These are phyloP conservation scores for Erucastrum elatum DNA, from an alignment of 345 rosid species.

Conservation along the genomic window DNA sequence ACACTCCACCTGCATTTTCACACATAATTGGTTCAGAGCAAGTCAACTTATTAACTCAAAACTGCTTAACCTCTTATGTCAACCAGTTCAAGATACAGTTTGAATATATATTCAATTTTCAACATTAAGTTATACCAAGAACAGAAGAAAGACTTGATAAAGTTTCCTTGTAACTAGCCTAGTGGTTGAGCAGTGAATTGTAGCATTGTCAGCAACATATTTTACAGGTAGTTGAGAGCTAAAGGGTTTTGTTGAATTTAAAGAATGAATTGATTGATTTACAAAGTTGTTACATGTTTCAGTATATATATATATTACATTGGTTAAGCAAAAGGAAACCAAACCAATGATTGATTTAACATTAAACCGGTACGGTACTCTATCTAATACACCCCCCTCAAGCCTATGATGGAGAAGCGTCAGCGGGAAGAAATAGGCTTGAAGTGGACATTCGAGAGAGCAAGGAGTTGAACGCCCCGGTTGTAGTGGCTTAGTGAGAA, in stretches of 20 bases:
- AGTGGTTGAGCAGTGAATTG: background rate
- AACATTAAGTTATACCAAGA: constrained; percentile 15
- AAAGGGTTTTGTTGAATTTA: background rate
- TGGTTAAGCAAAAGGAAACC: background rate
- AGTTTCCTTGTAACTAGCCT: background rate
- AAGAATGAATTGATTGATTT: too few species aligned
- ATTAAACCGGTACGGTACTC: background rate
- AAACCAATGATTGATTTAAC: background rate
- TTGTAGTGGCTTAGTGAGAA: background rate
- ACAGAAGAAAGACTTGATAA: background rate
- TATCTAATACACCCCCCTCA: background rate
- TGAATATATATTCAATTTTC: background rate
- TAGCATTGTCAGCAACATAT: background rate
- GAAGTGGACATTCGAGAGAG: too few species aligned
- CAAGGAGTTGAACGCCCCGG: too few species aligned
- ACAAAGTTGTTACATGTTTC: background rate
- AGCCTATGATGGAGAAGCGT: background rate
- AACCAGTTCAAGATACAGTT: constrained; percentile 3
- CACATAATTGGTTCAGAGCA: constrained; percentile 8
- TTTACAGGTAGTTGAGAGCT: constrained; percentile 6
- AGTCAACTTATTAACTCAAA: background rate
- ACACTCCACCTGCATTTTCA: constrained; percentile 67
- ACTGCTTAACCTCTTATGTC: background rate
- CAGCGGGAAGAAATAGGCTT: too few species aligned
- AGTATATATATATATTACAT: background rate